These are phyloP conservation scores for Ambrosia hybrid DNA, from an alignment of 140 eudicot genomes.

Conservation along the genomic window DNA sequence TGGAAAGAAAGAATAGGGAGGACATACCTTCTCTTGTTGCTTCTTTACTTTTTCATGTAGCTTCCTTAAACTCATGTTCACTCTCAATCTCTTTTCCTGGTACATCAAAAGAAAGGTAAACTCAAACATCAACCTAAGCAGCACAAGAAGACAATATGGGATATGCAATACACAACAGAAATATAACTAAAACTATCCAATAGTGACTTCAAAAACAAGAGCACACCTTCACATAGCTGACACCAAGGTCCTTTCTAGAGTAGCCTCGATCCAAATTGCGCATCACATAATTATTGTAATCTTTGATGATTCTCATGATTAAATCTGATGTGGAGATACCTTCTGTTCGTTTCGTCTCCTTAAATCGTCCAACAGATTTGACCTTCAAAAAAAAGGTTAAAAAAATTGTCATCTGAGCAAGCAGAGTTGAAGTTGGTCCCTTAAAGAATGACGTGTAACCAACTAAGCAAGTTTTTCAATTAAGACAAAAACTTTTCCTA, in stretches of 20 bases:
- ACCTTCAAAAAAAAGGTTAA: slow-evolving; percentile 40
- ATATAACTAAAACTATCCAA: too few relatives aligned
- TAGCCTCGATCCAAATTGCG: slow-evolving; percentile 97
- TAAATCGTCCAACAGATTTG: slow-evolving; percentile 78
- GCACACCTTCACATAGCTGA: slow-evolving; percentile 89
- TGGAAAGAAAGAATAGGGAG: neutral
- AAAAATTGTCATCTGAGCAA: too few relatives aligned
- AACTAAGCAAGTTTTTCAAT: too few relatives aligned
- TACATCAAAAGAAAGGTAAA: too few relatives aligned
- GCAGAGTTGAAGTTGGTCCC: too few relatives aligned
- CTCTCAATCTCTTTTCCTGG: slow-evolving; percentile 90
- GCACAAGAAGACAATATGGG: too few relatives aligned
- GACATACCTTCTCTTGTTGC: slow-evolving; percentile 75
- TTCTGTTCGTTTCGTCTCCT: slow-evolving; percentile 93
- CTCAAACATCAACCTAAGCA: too few relatives aligned
- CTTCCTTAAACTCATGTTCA: slow-evolving; percentile 76
- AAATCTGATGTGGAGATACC: slow-evolving; percentile 96
- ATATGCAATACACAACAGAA: too few relatives aligned
- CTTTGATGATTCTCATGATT: slow-evolving; percentile 95
- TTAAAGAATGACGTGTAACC: too few relatives aligned
- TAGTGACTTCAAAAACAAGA: too few relatives aligned
- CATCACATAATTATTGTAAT: slow-evolving; percentile 89
- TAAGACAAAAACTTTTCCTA: neutral
- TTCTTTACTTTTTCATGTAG: slow-evolving; percentile 89
- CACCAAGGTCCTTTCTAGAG: slow-evolving; percentile 95